Evolutionary conservation across 1,284 basidiomycete species (phyloP).

Genomic region (Pseudozyma tsukubaensis): DNA sequence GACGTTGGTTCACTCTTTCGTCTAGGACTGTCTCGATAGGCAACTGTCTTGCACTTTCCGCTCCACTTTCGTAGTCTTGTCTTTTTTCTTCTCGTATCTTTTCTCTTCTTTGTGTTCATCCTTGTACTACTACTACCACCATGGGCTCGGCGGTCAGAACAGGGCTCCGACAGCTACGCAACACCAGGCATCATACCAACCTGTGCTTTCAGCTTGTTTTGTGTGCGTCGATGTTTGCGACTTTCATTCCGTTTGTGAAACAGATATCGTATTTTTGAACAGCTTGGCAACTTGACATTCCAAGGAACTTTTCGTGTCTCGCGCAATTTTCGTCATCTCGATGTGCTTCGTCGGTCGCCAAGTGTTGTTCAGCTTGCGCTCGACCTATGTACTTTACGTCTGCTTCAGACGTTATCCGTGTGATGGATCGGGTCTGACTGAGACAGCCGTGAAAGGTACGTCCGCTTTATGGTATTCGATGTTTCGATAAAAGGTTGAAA

Average conservation of each 20-base stretch:
- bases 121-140: conserved; percentile 60
- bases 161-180: conserved; percentile 55
- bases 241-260: background rate
- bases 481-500: background rate
- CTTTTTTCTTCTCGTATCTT: conserved; percentile 21
- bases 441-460: too few species aligned
- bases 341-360: too few species aligned
- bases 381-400: too few species aligned
- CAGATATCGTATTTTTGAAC: background rate
- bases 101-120: conserved; percentile 54
- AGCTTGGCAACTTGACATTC: background rate
- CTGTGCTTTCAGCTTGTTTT: conserved; percentile 14
- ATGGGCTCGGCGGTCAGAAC: conserved; percentile 57
- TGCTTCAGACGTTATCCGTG: too few species aligned
- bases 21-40: conserved; percentile 25
- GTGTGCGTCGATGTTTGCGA: conserved; percentile 4
- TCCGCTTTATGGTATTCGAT: too few species aligned
- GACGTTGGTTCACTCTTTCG: conserved; percentile 2
- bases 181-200: conserved; percentile 56
- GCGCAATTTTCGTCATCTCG: too few species aligned
- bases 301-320: too few species aligned
- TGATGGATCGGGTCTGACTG: conserved; percentile 1
- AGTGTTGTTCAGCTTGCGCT: too few species aligned
- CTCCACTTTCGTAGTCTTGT: conserved; percentile 5
- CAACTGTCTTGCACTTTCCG: conserved; percentile 13